Percentiles rank a stretch among this genome's conserved stretches.
These are phyloP conservation scores for Yamadazyma sp. DNA, from an alignment of 1,139 yeast species.

Conservation along the genomic window DNA sequence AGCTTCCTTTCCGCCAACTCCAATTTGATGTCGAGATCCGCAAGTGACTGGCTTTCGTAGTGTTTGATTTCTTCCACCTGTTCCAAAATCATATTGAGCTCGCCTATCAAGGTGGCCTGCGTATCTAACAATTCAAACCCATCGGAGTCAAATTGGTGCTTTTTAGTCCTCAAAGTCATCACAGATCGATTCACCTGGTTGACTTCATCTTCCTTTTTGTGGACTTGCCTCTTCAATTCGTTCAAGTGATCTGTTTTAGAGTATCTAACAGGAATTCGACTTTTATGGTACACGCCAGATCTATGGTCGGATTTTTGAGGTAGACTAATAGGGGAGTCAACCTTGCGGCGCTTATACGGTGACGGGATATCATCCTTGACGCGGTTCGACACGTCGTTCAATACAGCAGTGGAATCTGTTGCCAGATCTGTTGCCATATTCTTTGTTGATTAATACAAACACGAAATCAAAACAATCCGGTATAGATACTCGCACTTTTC, in stretches of 20 bases:
- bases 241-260: slow-evolving; percentile 13
- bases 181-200: slow-evolving; percentile 20
- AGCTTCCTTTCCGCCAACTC: slow-evolving; percentile 35
- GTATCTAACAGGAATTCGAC: slow-evolving; percentile 16
- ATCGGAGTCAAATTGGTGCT: slow-evolving; percentile 33
- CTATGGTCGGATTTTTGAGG: not conserved
- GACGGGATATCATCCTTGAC: slow-evolving; percentile 4
- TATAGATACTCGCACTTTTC: slow-evolving; percentile 2
- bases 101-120: slow-evolving; percentile 22
- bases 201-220: slow-evolving; percentile 15
- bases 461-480: slow-evolving; percentile 5
- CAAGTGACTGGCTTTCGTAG: slow-evolving; percentile 27
- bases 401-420: not conserved
- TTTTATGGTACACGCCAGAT: slow-evolving; percentile 4
- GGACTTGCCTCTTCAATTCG: slow-evolving; percentile 10
- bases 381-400: slow-evolving; percentile 5
- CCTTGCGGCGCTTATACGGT: slow-evolving; percentile 10
- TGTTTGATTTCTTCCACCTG: slow-evolving; percentile 31
- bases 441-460: too few species aligned
- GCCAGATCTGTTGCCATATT: not conserved
- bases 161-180: slow-evolving; percentile 37
- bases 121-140: slow-evolving; percentile 41
- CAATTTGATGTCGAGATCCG: slow-evolving; percentile 32
- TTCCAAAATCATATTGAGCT: slow-evolving; percentile 20
- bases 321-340: slow-evolving; percentile 1